phyloP scores from a whole-genome alignment of 1,139 yeast species.

The Pichia sp. region DNA sequence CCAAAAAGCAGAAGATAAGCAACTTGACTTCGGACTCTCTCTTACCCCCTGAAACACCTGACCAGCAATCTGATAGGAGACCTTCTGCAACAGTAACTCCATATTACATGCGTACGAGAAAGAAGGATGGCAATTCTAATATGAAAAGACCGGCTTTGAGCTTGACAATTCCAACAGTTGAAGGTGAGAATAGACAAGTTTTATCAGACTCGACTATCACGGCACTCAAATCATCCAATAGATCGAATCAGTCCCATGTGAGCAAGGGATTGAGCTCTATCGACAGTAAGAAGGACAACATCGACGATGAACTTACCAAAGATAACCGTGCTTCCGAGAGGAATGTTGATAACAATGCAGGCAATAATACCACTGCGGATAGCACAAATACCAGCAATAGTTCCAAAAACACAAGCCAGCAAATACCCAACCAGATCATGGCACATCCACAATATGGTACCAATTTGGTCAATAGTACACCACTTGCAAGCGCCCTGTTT shows the following conservation, averaged over 20 bases:
- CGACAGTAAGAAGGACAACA: not conserved
- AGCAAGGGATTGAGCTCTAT: not conserved
- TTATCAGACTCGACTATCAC: constrained; percentile 11
- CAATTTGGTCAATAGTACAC: constrained; percentile 7
- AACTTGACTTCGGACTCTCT: no score
- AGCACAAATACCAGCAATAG: no score
- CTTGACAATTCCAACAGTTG: constrained; percentile 23
- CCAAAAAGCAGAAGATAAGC: no score
- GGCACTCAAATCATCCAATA: constrained; percentile 11
- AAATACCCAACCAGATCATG: no score
- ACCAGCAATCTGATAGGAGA: not conserved
- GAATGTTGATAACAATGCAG: no score
- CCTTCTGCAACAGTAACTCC: constrained; percentile 10
- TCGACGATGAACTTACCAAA: no score
- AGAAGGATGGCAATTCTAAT: constrained; percentile 1
- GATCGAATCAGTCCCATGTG: constrained; percentile 1
- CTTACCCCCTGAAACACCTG: constrained; percentile 8
- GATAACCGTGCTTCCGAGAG: no score
- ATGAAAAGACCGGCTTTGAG: constrained; percentile 25
- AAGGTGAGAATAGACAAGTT: constrained; percentile 7
- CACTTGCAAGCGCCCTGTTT: constrained; percentile 8
- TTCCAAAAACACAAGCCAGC: no score
- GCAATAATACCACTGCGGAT: no score
- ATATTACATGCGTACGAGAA: not conserved
- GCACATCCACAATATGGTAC: no score